Evolutionary conservation across 176 grass and related monocot genomes (phyloP).

Genomic region (Triticum turgidum): DNA sequence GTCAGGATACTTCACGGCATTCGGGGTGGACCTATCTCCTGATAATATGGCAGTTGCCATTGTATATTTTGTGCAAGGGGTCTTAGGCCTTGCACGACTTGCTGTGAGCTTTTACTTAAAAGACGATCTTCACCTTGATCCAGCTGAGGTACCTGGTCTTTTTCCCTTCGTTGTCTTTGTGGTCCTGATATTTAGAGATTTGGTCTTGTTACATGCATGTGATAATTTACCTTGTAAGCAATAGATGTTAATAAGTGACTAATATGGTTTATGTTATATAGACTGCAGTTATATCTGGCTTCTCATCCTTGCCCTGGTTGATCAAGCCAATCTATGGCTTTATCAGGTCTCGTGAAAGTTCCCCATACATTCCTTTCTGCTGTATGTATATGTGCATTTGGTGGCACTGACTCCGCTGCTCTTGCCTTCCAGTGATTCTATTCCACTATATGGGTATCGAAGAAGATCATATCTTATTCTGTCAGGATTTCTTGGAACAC

Average conservation of each 20-base stretch:
- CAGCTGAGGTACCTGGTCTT: constrained; percentile 69
- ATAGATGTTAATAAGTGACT: constrained; percentile 29
- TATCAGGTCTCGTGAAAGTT: constrained; percentile 68
- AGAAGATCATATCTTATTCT: constrained; percentile 95
- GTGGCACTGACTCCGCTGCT: constrained; percentile 22
- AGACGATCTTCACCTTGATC: constrained; percentile 95
- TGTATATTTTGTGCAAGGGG: constrained; percentile 99
- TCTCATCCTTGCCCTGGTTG: constrained; percentile 93
- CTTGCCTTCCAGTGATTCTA: constrained; percentile 79
- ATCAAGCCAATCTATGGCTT: constrained; percentile 98
- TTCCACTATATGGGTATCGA: constrained; percentile 95
- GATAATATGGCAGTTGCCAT: constrained; percentile 97
- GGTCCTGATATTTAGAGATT: constrained; percentile 11
- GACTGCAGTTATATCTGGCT: constrained; percentile 97
- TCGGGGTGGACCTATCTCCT: constrained; percentile 84
- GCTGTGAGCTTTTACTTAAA: constrained; percentile 98
- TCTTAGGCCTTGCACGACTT: constrained; percentile 94
- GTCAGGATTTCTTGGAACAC: constrained; percentile 91
- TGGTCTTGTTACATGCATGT: not conserved
- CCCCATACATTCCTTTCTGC: constrained; percentile 12
- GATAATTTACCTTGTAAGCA: not conserved
- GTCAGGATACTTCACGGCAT: constrained; percentile 56
- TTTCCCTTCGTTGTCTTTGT: constrained; percentile 8
- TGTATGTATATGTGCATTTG: constrained; percentile 1
- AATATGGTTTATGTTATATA: constrained; percentile 51